Evolutionary conservation across 1,284 basidiomycete species (phyloP).

Genomic region (Malassezia pachydermatis): DNA sequence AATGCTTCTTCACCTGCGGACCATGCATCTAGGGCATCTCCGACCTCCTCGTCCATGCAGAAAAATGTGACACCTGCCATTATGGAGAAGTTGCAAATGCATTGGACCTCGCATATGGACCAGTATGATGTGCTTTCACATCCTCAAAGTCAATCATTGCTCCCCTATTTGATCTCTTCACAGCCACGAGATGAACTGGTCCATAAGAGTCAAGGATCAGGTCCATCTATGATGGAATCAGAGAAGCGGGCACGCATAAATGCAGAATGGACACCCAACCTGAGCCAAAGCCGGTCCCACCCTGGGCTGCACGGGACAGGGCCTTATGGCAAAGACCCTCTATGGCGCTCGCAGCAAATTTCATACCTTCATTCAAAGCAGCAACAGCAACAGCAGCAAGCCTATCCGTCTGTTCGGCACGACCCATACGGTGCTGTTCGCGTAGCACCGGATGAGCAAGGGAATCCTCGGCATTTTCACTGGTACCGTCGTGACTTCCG

Average conservation of each 20-base stretch:
- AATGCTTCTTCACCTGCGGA: too few species aligned
- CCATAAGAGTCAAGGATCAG: background rate
- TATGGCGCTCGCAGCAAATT: conserved; percentile 11
- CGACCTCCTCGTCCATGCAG: too few species aligned
- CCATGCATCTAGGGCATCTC: too few species aligned
- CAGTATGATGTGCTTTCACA: conserved; percentile 14
- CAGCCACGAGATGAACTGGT: conserved; percentile 1
- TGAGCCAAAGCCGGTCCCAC: background rate
- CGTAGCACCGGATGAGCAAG: conserved; percentile 2
- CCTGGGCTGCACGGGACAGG: background rate
- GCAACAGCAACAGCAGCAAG: background rate
- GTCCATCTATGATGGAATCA: background rate
- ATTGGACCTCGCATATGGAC: conserved; percentile 17
- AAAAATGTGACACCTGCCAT: too few species aligned
- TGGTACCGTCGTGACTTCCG: conserved; percentile 5
- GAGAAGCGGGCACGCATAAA: background rate
- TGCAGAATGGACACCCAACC: background rate
- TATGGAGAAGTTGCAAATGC: conserved; percentile 14
- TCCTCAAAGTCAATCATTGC: conserved; percentile 10
- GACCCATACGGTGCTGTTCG: conserved; percentile 4
- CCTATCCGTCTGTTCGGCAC: background rate
- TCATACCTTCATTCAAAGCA: conserved; percentile 10
- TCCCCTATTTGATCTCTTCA: conserved; percentile 14
- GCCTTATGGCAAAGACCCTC: conserved; percentile 7
- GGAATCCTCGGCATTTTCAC: conserved; percentile 3